Percentiles rank a stretch among this genome's conserved stretches.
Conservation (phyloP, 441 rosid species). For the Breynia disticha region DNA sequence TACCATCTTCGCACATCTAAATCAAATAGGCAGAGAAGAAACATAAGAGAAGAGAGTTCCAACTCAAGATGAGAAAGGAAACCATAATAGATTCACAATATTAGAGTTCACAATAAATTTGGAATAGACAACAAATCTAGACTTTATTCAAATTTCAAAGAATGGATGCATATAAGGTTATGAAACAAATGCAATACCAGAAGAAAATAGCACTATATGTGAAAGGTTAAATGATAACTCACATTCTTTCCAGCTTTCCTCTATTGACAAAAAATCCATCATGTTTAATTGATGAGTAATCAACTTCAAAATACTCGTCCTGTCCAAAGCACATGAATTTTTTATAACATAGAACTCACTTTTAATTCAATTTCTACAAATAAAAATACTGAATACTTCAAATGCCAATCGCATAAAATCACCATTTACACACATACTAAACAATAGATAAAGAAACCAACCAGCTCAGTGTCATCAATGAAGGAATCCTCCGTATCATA, state of each 20-base stretch:
- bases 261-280: conserved; percentile 93
- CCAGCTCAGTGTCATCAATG: conserved; percentile 95
- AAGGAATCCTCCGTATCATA: conserved; percentile 98
- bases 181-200: not conserved
- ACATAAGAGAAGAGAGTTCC: too few relatives aligned
- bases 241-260: conserved; percentile 88
- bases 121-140: too few relatives aligned
- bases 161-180: not conserved
- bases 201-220: not conserved
- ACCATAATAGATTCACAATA: too few relatives aligned
- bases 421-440: too few relatives aligned
- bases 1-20: too few relatives aligned
- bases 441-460: conserved; percentile 24
- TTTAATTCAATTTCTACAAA: not conserved
- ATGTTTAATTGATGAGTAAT: conserved; percentile 83
- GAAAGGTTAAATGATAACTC: conserved; percentile 27
- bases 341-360: conserved; percentile 1
- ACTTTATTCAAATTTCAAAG: not conserved
- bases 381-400: conserved; percentile 10
- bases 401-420: conserved; percentile 4
- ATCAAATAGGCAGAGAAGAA: too few relatives aligned
- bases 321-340: conserved; percentile 26
- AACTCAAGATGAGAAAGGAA: too few relatives aligned
- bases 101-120: too few relatives aligned
- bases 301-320: conserved; percentile 99